Evolutionary conservation across 2,329 filamentous ascomycete genomes (phyloP), one percentile per base, ranked within the genome.

Genomic region (Thermothelomyces thermophilus): DNA sequence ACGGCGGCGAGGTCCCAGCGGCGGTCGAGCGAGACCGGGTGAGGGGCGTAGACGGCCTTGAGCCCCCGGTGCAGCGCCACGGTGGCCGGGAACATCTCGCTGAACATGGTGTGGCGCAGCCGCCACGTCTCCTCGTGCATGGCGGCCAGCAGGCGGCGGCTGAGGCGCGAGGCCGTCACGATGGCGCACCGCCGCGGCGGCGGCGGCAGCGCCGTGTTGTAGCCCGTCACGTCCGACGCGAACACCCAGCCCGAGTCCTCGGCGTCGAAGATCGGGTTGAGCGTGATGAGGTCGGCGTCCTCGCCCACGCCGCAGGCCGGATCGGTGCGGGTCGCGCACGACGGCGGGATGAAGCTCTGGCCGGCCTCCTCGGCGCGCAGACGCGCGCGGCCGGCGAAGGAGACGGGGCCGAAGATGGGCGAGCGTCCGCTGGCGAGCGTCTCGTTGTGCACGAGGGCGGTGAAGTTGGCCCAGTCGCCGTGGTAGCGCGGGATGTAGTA

Each of bases 1-100:
- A 87, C 75, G 53, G 86, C 84, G 13, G 74, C 73, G 3, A 78
- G 82, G 5, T 73, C 71, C 89, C 89, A 95, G 37, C 77, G 74
- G 17, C 88, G 80, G 65, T 93, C 88, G 11, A 88, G 70, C 66
- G 83, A 93, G 40, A 93, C 80, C 0, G 89, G 86, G 56, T 95
- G 89, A 0, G 89, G 89, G 0, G 85, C 87, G 60, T 84, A 87
- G 0, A 87, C 83, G 19, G 84, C 86, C 68, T 90, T 90, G 60
- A 88, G 73, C 1, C 86, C 86, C 61, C 87, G 86, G 58, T 89
- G 86, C 5, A 90, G 71, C 0, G 85, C 84, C 62, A 82, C 76
- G 1, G 76, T 79, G 0, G 83, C 76, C 1, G 85, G 85, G 68
- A 84, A 89, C 86, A 90, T 90, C 66, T 90, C 86, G 22, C 78